Conservation (phyloP, 805 yeast genomes). For the Clavispora carvajalis region DNA sequence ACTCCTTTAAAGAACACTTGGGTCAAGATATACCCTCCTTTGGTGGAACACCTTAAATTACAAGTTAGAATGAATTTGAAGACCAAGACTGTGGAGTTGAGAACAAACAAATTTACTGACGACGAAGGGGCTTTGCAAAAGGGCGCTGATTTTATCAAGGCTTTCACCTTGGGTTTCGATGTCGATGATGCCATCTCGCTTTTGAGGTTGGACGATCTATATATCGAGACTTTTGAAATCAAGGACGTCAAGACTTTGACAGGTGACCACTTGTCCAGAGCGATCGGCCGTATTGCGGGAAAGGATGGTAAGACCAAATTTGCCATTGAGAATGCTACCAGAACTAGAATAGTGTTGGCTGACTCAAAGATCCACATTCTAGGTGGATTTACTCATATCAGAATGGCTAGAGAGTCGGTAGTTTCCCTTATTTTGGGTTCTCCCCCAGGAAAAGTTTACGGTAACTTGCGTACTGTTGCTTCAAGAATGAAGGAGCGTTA, state of each 20-base stretch:
- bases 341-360: constrained; percentile 96
- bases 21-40: constrained; percentile 92
- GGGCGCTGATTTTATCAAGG: constrained; percentile 95
- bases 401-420: constrained; percentile 98
- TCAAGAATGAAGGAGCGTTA: constrained; percentile 96
- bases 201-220: constrained; percentile 88
- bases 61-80: constrained; percentile 94
- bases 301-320: constrained; percentile 98
- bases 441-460: constrained; percentile 98
- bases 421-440: constrained; percentile 93
- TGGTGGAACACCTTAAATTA: constrained; percentile 88
- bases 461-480: constrained; percentile 93
- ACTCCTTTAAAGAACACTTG: constrained; percentile 85
- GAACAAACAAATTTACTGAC: constrained; percentile 75
- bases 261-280: constrained; percentile 97
- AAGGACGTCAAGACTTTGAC: constrained; percentile 93
- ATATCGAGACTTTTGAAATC: constrained; percentile 94
- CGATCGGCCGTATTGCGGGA: constrained; percentile 99
- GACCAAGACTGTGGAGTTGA: constrained; percentile 81
- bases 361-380: constrained; percentile 94
- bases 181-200: constrained; percentile 95
- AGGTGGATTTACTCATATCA: constrained; percentile 94
- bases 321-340: constrained; percentile 96
- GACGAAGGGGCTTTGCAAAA: constrained; percentile 95
- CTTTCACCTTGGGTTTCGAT: constrained; percentile 94